phyloP scores from a whole-genome alignment of 768 basidiomycete species.

The Termitomyces sp. region DNA sequence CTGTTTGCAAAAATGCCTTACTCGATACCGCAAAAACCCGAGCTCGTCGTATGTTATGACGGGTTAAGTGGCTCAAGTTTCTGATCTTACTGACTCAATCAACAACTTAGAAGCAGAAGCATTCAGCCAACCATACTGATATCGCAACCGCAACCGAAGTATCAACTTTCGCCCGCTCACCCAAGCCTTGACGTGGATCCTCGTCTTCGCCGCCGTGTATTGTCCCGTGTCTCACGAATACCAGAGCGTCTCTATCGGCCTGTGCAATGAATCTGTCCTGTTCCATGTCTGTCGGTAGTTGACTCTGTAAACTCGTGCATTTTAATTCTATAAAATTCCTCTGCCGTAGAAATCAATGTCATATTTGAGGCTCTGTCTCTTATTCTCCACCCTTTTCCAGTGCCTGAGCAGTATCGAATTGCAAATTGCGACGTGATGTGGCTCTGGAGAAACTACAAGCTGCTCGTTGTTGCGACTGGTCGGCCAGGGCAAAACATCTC shows the following conservation, averaged over 20 bases:
- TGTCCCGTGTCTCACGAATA: slow-evolving; percentile 39
- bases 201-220: slow-evolving; percentile 1
- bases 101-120: neutral
- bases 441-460: too few species aligned
- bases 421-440: too few species aligned
- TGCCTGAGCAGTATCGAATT: slow-evolving; percentile 21
- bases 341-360: neutral
- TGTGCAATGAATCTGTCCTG: neutral
- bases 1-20: slow-evolving; percentile 6
- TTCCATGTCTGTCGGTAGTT: neutral
- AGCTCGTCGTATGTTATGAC: slow-evolving; percentile 9
- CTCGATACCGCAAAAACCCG: neutral
- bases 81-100: neutral
- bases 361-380: neutral
- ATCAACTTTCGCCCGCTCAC: neutral
- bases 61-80: neutral
- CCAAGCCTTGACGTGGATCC: neutral
- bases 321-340: neutral
- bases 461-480: too few species aligned
- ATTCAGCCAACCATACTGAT: neutral
- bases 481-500: too few species aligned
- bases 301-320: neutral
- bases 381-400: slow-evolving; percentile 30
- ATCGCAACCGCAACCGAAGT: neutral
- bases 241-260: slow-evolving; percentile 41